phyloP scores from a whole-genome alignment of 768 basidiomycete species.

The Amanita pseudoporphyria region DNA sequence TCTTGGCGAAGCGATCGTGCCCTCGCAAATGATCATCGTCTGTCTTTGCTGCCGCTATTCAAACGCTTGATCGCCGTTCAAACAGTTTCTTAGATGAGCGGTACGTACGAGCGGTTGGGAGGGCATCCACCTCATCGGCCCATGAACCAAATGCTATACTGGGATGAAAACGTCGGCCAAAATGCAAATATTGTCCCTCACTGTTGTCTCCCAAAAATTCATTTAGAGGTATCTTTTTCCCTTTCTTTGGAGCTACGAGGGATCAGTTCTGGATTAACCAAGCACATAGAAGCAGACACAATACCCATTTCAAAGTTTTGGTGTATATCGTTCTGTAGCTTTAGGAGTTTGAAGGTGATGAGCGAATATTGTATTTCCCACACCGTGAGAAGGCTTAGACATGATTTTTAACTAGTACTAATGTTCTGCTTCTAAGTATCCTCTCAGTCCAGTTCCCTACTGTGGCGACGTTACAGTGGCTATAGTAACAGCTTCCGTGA shows the following conservation, averaged over 20 bases:
- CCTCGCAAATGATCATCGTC: slow-evolving; percentile 53
- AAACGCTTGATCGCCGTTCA: slow-evolving; percentile 11
- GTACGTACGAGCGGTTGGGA: slow-evolving; percentile 87
- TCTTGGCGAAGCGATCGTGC: slow-evolving; percentile 45
- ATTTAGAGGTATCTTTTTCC: slow-evolving; percentile 86
- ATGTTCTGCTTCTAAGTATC: no score
- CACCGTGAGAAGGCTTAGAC: no score
- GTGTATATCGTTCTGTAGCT: not conserved
- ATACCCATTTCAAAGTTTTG: slow-evolving; percentile 1
- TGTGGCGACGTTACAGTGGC: not conserved
- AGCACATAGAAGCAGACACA: not conserved
- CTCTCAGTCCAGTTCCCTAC: no score
- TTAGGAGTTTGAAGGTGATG: not conserved
- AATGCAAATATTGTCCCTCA: slow-evolving; percentile 30
- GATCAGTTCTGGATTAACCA: not conserved
- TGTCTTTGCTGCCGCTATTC: slow-evolving; percentile 53
- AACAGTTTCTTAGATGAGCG: not conserved
- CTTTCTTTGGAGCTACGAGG: slow-evolving; percentile 74
- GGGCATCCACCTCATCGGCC: slow-evolving; percentile 96
- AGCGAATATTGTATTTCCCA: not conserved
- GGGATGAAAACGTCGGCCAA: slow-evolving; percentile 11
- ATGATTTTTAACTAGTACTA: no score
- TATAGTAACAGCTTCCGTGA: not conserved
- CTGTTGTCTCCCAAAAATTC: slow-evolving; percentile 86
- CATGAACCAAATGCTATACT: slow-evolving; percentile 77